phyloP scores from a whole-genome alignment of 805 yeast species.

The Candida germanica region DNA sequence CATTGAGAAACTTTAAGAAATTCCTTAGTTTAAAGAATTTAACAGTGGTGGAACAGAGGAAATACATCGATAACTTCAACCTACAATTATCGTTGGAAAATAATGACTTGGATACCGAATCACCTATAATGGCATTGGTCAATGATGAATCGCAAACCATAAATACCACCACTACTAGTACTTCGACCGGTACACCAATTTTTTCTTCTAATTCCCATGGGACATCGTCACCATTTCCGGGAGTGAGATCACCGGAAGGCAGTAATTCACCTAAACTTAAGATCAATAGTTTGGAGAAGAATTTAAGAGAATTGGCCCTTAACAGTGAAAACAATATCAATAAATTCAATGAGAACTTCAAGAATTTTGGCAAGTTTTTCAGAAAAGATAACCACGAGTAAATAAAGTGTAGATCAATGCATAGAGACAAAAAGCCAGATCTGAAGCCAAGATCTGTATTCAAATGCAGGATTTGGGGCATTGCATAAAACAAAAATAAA shows the following conservation, averaged over 20 bases:
- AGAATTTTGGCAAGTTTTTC: conserved; percentile 55
- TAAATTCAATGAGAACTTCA: conserved; percentile 64
- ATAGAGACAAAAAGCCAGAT: no score
- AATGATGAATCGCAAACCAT: conserved; percentile 19
- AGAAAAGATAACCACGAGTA: conserved; percentile 34
- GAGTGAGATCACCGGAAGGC: conserved; percentile 15
- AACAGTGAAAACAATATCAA: conserved; percentile 59
- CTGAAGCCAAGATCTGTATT: no score
- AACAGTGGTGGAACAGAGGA: conserved; percentile 21
- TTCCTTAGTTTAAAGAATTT: conserved; percentile 63
- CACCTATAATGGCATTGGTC: conserved; percentile 29
- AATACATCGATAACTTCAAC: conserved; percentile 37
- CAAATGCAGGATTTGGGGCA: no score
- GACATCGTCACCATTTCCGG: conserved; percentile 4
- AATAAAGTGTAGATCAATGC: no score
- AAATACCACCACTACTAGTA: conserved; percentile 1
- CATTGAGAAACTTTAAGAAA: conserved; percentile 60
- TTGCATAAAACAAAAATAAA: no score
- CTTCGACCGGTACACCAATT: background rate
- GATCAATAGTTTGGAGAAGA: conserved; percentile 45
- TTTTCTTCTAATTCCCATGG: background rate
- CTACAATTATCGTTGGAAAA: conserved; percentile 29
- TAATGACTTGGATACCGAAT: conserved; percentile 24
- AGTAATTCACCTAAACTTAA: conserved; percentile 25
- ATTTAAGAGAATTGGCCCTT: conserved; percentile 44